These are phyloP conservation scores for Plicaturopsis crispa DNA, from an alignment of 768 basidiomycete species.

Conservation along the genomic window DNA sequence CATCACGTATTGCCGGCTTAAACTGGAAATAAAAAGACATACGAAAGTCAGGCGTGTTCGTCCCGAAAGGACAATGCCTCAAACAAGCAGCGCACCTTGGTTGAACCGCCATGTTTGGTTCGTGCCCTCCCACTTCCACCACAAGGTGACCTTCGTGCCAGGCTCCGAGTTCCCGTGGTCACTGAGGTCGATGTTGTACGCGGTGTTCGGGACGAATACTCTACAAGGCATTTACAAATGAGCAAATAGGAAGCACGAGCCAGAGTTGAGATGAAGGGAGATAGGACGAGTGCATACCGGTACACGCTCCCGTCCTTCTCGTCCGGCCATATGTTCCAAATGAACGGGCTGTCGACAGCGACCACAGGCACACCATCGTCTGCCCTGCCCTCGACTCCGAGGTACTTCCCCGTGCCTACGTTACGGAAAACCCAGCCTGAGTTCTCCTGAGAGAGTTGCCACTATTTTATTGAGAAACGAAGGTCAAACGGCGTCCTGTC, in stretches of 20 bases:
- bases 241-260: not conserved
- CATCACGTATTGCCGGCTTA: too few relatives aligned
- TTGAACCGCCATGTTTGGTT: conserved; percentile 60
- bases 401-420: conserved; percentile 29
- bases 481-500: not conserved
- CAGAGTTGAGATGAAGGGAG: not conserved
- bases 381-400: conserved; percentile 29
- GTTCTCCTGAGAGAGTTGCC: conserved; percentile 35
- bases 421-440: conserved; percentile 36
- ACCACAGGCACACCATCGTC: conserved; percentile 34
- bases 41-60: too few relatives aligned
- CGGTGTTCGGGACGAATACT: conserved; percentile 36
- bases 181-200: conserved; percentile 39
- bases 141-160: conserved; percentile 38
- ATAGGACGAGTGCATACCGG: conserved; percentile 25
- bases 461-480: conserved; percentile 31
- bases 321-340: conserved; percentile 46
- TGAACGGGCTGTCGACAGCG: conserved; percentile 24
- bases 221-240: conserved; percentile 16
- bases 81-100: too few relatives aligned
- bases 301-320: conserved; percentile 26
- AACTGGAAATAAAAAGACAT: too few relatives aligned
- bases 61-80: not conserved
- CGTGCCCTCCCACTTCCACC: conserved; percentile 38
- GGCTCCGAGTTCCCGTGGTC: conserved; percentile 34